phyloP scores from a whole-genome alignment of 2,329 filamentous ascomycete species.

The Claviceps monticola region DNA sequence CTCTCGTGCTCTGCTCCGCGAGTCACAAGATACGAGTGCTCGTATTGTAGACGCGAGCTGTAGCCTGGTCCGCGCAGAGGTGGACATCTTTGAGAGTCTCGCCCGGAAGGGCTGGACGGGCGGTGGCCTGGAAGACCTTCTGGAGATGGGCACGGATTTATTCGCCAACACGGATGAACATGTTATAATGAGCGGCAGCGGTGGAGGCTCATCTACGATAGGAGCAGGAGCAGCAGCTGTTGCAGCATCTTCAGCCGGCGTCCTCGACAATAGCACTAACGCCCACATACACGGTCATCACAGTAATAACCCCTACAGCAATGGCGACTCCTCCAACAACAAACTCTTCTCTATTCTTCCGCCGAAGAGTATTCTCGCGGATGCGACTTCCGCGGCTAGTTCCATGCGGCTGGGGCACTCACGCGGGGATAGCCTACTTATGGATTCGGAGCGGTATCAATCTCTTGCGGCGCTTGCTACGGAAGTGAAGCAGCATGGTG shows the following conservation, averaged over 20 bases:
- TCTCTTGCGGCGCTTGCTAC: constrained; percentile 37
- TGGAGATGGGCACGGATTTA: constrained; percentile 49
- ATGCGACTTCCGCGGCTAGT: constrained; percentile 27
- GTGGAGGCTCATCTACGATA: not conserved
- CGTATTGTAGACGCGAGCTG: constrained; percentile 51
- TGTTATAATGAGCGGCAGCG: not conserved
- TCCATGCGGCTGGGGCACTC: constrained; percentile 18
- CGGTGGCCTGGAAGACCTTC: constrained; percentile 50
- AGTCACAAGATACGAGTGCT: constrained; percentile 50
- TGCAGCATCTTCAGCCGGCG: not conserved
- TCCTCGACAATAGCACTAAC: not conserved
- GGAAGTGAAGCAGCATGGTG: constrained; percentile 12
- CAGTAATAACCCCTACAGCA: constrained; percentile 6
- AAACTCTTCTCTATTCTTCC: constrained; percentile 53
- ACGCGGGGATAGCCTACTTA: constrained; percentile 41
- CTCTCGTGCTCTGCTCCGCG: constrained; percentile 42
- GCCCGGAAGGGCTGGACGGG: constrained; percentile 55
- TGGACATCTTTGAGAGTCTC: constrained; percentile 55
- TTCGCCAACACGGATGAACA: constrained; percentile 36
- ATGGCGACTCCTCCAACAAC: constrained; percentile 18
- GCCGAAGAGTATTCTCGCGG: constrained; percentile 48
- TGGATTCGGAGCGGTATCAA: constrained; percentile 41
- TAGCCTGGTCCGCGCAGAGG: constrained; percentile 51
- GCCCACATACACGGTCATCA: too few relatives aligned
- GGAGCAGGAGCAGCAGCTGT: not conserved